phyloP scores from a whole-genome alignment of 2,329 filamentous ascomycete genomes.

The Talaromyces sp. region DNA sequence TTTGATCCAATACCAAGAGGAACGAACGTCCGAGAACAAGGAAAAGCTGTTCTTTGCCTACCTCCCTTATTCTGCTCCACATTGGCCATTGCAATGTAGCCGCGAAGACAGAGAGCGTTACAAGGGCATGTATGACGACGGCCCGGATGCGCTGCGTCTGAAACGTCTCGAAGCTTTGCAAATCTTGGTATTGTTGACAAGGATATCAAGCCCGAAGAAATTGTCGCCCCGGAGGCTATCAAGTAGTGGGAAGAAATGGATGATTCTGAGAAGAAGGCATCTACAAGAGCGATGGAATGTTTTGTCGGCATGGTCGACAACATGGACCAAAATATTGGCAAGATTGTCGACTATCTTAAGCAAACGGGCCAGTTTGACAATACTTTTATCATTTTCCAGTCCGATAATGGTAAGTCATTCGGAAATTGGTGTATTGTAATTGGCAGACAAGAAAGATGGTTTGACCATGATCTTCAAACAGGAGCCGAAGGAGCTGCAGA shows the following conservation, averaged over 20 bases:
- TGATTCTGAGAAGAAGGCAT: background rate
- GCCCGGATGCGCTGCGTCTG: constrained; percentile 59
- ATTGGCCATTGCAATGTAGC: constrained; percentile 68
- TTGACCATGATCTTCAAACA: no score
- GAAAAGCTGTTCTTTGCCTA: constrained; percentile 61
- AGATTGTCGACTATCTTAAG: constrained; percentile 60
- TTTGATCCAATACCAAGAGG: constrained; percentile 56
- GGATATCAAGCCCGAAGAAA: constrained; percentile 45
- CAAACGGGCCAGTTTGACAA: constrained; percentile 63
- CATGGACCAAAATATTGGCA: constrained; percentile 64
- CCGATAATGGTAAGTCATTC: no score
- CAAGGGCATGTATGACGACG: constrained; percentile 64
- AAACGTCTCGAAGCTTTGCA: constrained; percentile 59
- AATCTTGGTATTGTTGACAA: constrained; percentile 58
- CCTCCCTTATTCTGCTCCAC: constrained; percentile 63
- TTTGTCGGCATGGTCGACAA: constrained; percentile 67
- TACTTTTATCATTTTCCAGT: constrained; percentile 66
- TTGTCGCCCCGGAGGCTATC: background rate
- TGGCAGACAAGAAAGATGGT: no score
- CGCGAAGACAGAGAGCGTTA: constrained; percentile 56
- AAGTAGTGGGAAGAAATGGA: constrained; percentile 3
- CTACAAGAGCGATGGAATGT: constrained; percentile 57
- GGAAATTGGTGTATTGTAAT: no score
- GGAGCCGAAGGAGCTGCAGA: constrained; percentile 55
- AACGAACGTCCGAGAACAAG: constrained; percentile 41